Percentiles rank a stretch among this genome's conserved stretches.
Evolutionary conservation across 169 alveolate genomes (phyloP).

Genomic region (Theileria annulata): DNA sequence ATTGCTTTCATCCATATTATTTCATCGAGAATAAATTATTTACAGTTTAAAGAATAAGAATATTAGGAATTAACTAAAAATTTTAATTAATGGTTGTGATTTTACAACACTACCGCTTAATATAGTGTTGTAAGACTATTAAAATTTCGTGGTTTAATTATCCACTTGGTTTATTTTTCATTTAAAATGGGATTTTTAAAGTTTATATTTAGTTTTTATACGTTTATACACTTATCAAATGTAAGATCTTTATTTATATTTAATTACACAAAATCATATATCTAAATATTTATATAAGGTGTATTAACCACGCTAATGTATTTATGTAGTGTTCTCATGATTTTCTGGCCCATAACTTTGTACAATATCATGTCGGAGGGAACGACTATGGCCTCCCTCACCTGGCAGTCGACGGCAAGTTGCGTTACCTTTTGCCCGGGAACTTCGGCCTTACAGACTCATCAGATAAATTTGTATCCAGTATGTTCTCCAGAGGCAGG

Average conservation of each 20-base stretch:
- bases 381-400: constrained; percentile 21
- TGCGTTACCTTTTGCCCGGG: background rate
- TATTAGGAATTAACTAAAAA: background rate
- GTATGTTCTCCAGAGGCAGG: background rate
- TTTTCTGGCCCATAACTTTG: constrained; percentile 4
- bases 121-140: too few relatives aligned
- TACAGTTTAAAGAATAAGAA: too few relatives aligned
- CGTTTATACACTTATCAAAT: too few relatives aligned
- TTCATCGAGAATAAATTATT: too few relatives aligned
- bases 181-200: too few relatives aligned
- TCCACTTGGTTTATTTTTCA: too few relatives aligned
- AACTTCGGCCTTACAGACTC: background rate
- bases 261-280: too few relatives aligned
- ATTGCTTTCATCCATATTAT: too few relatives aligned
- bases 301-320: background rate
- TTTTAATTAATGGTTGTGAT: background rate
- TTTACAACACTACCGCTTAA: background rate
- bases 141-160: too few relatives aligned
- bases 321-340: constrained; percentile 11
- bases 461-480: background rate
- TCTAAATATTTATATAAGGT: too few relatives aligned
- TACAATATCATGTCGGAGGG: background rate
- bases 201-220: too few relatives aligned
- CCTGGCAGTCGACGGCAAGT: constrained; percentile 17
- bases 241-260: too few relatives aligned